phyloP scores from a whole-genome alignment of 148 eudicot genomes.

The Cornus florida region DNA sequence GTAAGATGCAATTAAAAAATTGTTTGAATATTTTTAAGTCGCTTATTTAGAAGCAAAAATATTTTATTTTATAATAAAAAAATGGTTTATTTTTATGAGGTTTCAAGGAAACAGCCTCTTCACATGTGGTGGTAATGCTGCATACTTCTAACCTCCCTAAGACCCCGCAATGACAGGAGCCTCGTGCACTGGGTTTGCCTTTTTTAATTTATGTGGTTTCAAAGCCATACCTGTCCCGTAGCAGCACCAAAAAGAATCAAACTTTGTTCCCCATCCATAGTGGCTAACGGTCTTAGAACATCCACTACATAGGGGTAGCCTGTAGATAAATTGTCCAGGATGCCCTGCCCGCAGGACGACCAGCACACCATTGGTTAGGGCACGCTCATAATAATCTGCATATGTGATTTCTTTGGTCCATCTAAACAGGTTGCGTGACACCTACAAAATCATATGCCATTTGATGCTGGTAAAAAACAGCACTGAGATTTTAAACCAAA shows the following conservation, averaged over 20 bases:
- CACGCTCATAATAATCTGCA: conserved; percentile 93
- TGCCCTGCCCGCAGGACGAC: conserved; percentile 80
- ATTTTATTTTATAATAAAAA: not conserved
- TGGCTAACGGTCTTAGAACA: conserved; percentile 59
- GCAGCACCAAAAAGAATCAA: conserved; percentile 81
- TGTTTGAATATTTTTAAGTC: no score
- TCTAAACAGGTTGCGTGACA: conserved; percentile 77
- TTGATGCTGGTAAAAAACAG: not conserved
- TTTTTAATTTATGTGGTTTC: no score
- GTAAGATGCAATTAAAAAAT: no score
- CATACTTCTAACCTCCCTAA: no score
- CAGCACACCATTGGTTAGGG: conserved; percentile 81
- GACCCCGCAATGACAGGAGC: no score
- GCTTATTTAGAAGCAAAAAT: no score
- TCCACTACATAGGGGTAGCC: conserved; percentile 82
- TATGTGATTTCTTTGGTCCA: conserved; percentile 86
- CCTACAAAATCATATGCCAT: conserved; percentile 37
- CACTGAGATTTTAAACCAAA: not conserved
- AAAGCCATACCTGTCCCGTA: conserved; percentile 68
- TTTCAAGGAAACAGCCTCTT: no score
- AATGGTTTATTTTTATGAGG: no score
- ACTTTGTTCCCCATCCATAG: conserved; percentile 75
- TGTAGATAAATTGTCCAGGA: conserved; percentile 91
- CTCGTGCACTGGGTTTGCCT: no score
- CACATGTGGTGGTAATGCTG: conserved; percentile 3